Conservation (phyloP, 805 yeast species). For the Saccharomycopsis fibuligera region DNA sequence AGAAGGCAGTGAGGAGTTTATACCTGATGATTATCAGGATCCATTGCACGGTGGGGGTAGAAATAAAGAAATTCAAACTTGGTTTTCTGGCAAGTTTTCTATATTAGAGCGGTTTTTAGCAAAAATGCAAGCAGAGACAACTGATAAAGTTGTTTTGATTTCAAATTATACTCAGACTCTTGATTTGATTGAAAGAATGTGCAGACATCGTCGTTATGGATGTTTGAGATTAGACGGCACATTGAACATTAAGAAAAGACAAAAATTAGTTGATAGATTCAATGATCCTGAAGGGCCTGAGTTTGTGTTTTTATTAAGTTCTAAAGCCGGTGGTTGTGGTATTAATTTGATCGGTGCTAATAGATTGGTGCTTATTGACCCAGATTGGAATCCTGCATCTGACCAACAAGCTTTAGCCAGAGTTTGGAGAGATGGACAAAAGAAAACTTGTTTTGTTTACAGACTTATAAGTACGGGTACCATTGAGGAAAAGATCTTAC, state of each 20-base stretch:
- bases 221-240: constrained; percentile 85
- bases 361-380: constrained; percentile 77
- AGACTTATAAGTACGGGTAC: constrained; percentile 92
- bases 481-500: constrained; percentile 93
- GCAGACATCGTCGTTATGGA: constrained; percentile 71
- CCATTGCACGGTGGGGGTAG: constrained; percentile 45
- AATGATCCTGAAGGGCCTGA: constrained; percentile 87
- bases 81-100: constrained; percentile 81
- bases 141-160: constrained; percentile 91
- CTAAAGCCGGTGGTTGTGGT: constrained; percentile 99
- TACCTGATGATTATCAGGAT: constrained; percentile 69
- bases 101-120: constrained; percentile 80
- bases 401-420: constrained; percentile 97
- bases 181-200: constrained; percentile 82
- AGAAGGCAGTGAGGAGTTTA: constrained; percentile 55
- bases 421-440: constrained; percentile 99
- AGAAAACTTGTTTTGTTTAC: constrained; percentile 92
- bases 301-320: constrained; percentile 81
- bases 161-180: constrained; percentile 93
- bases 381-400: constrained; percentile 98
- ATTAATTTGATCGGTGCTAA: constrained; percentile 96
- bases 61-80: constrained; percentile 64
- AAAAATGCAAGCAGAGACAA: constrained; percentile 70
- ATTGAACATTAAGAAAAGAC: constrained; percentile 85
- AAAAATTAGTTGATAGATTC: constrained; percentile 83